Conservation (phyloP, 257 asterid species). For the Ajuga chamaepitys region DNA sequence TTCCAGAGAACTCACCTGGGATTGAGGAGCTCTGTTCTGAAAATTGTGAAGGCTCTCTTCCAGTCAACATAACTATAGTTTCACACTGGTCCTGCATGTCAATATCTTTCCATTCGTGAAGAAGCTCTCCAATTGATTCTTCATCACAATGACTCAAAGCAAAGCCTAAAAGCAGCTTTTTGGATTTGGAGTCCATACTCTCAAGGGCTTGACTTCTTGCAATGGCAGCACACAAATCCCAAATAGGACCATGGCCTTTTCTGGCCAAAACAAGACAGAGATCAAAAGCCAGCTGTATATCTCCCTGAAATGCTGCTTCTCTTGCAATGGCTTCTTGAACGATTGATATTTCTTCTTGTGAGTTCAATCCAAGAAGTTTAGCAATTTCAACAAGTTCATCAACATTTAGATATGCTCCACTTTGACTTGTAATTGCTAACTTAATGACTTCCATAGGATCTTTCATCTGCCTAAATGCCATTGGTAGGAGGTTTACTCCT, state of each 20-base stretch:
- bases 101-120: constrained; percentile 91
- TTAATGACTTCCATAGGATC: constrained; percentile 92
- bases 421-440: constrained; percentile 78
- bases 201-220: constrained; percentile 96
- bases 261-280: constrained; percentile 85
- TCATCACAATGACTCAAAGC: constrained; percentile 96
- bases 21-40: constrained; percentile 36
- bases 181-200: constrained; percentile 69
- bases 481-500: constrained; percentile 90
- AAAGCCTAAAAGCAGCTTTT: constrained; percentile 84
- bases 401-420: constrained; percentile 84
- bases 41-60: constrained; percentile 56
- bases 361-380: constrained; percentile 86
- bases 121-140: constrained; percentile 86
- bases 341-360: constrained; percentile 75
- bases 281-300: constrained; percentile 93
- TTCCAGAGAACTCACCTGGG: constrained; percentile 34
- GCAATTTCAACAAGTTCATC: constrained; percentile 91
- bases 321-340: constrained; percentile 99
- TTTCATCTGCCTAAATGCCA: constrained; percentile 92
- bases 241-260: constrained; percentile 89
- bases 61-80: constrained; percentile 50
- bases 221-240: constrained; percentile 98
- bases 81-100: constrained; percentile 84
- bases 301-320: constrained; percentile 98